These are phyloP conservation scores for Hordeum marinum DNA, from an alignment of 176 grass and related monocot genomes.

Conservation along the genomic window DNA sequence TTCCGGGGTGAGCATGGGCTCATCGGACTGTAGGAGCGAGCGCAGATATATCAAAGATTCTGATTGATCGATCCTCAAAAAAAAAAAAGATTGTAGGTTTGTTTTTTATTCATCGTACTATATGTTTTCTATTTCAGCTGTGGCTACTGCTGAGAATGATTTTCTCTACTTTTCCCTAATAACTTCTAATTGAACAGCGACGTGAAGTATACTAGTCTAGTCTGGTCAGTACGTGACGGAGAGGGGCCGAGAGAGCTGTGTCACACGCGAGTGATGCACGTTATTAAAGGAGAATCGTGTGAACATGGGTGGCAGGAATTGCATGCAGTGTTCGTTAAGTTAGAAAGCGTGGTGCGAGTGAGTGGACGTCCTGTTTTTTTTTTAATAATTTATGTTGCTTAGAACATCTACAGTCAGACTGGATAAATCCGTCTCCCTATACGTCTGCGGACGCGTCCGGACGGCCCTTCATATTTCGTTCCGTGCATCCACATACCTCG, in stretches of 20 bases:
- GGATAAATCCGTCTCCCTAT: too few species aligned
- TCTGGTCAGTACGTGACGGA: not conserved
- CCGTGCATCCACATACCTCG: too few species aligned
- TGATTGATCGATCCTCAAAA: not conserved
- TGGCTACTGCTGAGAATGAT: not conserved
- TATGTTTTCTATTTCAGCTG: not conserved
- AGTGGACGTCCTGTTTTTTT: too few species aligned
- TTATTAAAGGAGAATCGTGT: too few species aligned
- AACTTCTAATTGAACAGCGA: not conserved
- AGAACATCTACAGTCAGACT: too few species aligned
- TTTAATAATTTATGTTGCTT: too few species aligned
- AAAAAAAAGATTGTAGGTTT: not conserved
- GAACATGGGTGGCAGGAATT: too few species aligned
- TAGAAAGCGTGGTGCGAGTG: too few species aligned
- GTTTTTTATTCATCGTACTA: not conserved
- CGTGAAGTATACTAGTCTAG: not conserved
- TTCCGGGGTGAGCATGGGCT: too few species aligned
- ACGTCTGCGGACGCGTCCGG: too few species aligned
- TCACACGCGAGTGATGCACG: not conserved
- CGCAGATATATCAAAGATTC: not conserved
- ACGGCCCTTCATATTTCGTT: too few species aligned
- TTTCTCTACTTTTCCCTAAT: not conserved
- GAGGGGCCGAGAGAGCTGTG: not conserved
- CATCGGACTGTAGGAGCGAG: not conserved
- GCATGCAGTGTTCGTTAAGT: too few species aligned